Percentiles rank a stretch among this genome's conserved stretches.
These are phyloP conservation scores for Noccaea bulbosa DNA, from an alignment of 345 rosid genomes.

Conservation along the genomic window DNA sequence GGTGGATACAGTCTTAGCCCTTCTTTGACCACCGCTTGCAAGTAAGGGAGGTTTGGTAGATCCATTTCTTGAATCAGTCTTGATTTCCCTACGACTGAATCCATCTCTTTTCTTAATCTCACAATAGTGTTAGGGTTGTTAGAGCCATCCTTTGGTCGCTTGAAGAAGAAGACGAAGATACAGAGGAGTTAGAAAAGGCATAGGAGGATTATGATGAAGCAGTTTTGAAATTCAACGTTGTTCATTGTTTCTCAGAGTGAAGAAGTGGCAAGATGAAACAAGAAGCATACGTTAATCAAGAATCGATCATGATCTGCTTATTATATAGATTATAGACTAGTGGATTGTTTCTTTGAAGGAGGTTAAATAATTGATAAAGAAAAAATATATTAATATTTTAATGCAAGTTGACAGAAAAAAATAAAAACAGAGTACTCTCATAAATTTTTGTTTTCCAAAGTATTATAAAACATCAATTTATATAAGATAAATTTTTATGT, in stretches of 20 bases:
- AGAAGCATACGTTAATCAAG: background rate
- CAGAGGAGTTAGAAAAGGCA: background rate
- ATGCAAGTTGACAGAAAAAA: background rate
- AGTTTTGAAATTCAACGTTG: background rate
- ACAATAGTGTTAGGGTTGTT: constrained; percentile 52
- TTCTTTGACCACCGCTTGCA: constrained; percentile 65
- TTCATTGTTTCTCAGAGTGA: constrained; percentile 14
- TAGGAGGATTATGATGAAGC: background rate
- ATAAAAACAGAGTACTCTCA: no score
- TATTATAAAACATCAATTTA: no score
- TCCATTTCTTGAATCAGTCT: constrained; percentile 65
- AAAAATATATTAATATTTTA: background rate
- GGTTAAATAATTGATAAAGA: no score
- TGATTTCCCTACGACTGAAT: constrained; percentile 47
- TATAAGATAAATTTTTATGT: no score
- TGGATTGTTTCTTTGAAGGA: background rate
- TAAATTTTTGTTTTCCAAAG: background rate
- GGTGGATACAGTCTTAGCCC: constrained; percentile 65
- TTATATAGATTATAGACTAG: background rate
- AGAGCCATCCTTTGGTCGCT: constrained; percentile 10
- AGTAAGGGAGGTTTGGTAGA: constrained; percentile 55
- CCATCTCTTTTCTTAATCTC: constrained; percentile 61
- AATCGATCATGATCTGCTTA: constrained; percentile 10
- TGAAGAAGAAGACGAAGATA: background rate
- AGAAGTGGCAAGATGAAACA: constrained; percentile 1